Conservation (phyloP, 192 early-diverging fungal genomes). For the Gryganskiella cystojenkinii region DNA sequence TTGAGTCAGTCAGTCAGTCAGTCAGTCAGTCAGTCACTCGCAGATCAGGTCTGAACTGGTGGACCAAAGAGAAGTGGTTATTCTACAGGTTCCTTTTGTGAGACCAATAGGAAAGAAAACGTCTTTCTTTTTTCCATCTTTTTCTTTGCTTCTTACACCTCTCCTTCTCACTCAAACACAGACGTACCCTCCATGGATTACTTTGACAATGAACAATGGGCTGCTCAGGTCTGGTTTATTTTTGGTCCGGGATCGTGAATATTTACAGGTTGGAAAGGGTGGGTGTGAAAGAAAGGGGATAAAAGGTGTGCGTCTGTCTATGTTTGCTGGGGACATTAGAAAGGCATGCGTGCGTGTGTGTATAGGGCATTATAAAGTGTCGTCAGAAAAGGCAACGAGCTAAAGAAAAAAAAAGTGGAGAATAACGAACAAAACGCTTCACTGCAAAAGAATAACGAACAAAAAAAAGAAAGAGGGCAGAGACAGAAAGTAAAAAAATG, state of each 20-base stretch:
- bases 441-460: not conserved
- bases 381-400: not conserved
- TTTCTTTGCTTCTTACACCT: not conserved
- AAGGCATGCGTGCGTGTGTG: too few relatives aligned
- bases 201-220: too few relatives aligned
- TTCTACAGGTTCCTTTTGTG: not conserved
- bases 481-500: not conserved
- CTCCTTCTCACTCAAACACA: not conserved
- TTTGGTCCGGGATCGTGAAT: too few relatives aligned
- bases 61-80: not conserved
- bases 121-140: not conserved
- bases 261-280: too few relatives aligned
- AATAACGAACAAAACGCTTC: not conserved
- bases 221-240: too few relatives aligned
- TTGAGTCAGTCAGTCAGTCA: not conserved
- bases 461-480: not conserved
- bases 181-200: not conserved
- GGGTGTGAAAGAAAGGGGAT: too few relatives aligned
- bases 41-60: not conserved
- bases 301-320: too few relatives aligned
- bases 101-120: not conserved
- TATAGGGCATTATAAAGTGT: too few relatives aligned
- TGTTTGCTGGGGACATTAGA: too few relatives aligned
- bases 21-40: too few relatives aligned
- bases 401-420: conserved; percentile 5